phyloP scores from a whole-genome alignment of 768 basidiomycete genomes.

The Gymnopilus dilepis region DNA sequence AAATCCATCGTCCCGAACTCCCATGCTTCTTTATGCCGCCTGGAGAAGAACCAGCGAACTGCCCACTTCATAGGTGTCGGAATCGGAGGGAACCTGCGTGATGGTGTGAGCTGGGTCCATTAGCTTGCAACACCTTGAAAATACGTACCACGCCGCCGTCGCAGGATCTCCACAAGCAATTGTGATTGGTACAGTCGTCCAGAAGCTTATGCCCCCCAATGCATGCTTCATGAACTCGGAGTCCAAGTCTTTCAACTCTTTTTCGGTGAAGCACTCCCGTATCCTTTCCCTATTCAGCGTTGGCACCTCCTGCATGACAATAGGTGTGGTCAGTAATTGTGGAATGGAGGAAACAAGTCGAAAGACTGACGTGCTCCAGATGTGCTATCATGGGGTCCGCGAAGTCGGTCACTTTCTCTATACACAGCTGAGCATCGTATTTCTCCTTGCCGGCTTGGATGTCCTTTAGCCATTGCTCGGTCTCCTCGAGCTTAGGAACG shows the following conservation, averaged over 20 bases:
- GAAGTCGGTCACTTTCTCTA: slow-evolving; percentile 31
- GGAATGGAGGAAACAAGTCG: background rate
- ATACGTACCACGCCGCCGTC: slow-evolving; percentile 10
- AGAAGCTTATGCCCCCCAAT: slow-evolving; percentile 27
- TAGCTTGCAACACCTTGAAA: background rate
- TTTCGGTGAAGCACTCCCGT: slow-evolving; percentile 29
- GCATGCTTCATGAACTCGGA: slow-evolving; percentile 24
- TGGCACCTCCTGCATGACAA: slow-evolving; percentile 29
- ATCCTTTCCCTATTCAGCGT: slow-evolving; percentile 31
- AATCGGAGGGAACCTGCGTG: slow-evolving; percentile 33
- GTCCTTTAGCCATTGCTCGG: slow-evolving; percentile 48
- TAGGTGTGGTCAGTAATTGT: background rate
- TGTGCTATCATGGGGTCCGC: slow-evolving; percentile 33
- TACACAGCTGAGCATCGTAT: slow-evolving; percentile 46
- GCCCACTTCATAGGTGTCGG: slow-evolving; percentile 30
- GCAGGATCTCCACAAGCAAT: slow-evolving; percentile 28
- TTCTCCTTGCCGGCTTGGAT: slow-evolving; percentile 61
- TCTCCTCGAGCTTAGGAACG: slow-evolving; percentile 28
- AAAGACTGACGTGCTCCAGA: slow-evolving; percentile 29
- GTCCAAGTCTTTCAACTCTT: slow-evolving; percentile 31
- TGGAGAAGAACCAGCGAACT: slow-evolving; percentile 28
- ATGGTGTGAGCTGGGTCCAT: background rate
- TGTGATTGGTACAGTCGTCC: slow-evolving; percentile 28
- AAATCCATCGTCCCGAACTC: slow-evolving; percentile 36
- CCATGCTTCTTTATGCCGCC: slow-evolving; percentile 35